Conservation (phyloP, 306 rosid species). For the Medicago arabica region DNA sequence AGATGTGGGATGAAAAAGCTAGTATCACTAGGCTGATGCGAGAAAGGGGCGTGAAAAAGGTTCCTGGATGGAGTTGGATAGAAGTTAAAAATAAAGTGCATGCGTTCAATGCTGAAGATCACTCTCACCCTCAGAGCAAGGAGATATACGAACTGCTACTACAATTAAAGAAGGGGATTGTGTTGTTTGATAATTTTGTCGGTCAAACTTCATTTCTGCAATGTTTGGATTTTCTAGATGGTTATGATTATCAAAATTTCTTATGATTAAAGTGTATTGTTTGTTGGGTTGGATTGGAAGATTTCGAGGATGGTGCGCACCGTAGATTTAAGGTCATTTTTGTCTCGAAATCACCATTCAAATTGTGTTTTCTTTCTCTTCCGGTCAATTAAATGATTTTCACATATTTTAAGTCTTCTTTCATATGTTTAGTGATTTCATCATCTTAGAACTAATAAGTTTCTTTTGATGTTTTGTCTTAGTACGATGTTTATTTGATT, state of each 20-base stretch:
- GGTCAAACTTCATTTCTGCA: not conserved
- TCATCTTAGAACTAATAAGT: no score
- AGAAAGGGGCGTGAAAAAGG: slow-evolving; percentile 76
- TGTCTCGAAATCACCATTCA: no score
- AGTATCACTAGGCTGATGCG: slow-evolving; percentile 74
- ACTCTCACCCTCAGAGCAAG: slow-evolving; percentile 55
- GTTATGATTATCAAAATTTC: slow-evolving; percentile 13
- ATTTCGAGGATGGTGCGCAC: slow-evolving; percentile 4
- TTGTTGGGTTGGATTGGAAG: slow-evolving; percentile 37
- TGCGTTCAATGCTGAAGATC: slow-evolving; percentile 86
- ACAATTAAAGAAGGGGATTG: slow-evolving; percentile 57
- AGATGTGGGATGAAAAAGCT: slow-evolving; percentile 76
- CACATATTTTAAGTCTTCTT: no score
- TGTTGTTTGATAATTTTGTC: slow-evolving; percentile 31
- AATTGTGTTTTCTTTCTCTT: no score
- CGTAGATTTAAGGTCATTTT: not conserved
- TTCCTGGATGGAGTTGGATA: slow-evolving; percentile 93
- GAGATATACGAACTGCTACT: slow-evolving; percentile 57
- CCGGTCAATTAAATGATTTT: no score
- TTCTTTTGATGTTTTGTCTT: no score
- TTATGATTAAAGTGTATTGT: slow-evolving; percentile 27
- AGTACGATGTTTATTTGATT: no score
- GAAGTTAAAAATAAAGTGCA: slow-evolving; percentile 71
- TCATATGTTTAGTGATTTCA: no score
- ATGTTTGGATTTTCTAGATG: slow-evolving; percentile 6